phyloP scores from a whole-genome alignment of 176 grass and related monocot genomes.

The Eleusine coracana region DNA sequence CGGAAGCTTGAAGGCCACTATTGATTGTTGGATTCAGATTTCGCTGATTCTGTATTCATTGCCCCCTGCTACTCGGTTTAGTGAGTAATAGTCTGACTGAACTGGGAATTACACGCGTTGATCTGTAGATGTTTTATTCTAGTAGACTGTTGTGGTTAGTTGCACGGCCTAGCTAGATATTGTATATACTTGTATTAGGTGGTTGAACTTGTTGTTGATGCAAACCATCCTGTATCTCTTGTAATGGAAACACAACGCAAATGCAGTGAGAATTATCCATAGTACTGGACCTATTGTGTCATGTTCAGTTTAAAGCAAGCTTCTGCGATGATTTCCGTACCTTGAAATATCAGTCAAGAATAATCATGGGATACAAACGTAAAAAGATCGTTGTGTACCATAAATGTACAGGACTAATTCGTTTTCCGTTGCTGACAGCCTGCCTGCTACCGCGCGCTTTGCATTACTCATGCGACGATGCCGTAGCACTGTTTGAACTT shows the following conservation, averaged over 20 bases:
- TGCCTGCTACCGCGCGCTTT: no score
- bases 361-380: no score
- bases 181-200: constrained; percentile 29
- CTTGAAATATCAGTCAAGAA: no score
- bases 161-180: background rate
- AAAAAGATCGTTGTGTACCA: no score
- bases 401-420: no score
- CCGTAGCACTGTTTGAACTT: no score
- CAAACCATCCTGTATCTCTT: background rate
- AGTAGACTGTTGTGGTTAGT: background rate
- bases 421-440: no score
- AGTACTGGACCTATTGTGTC: background rate
- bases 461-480: no score
- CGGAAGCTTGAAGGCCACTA: background rate
- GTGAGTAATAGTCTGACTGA: constrained; percentile 12
- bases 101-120: background rate
- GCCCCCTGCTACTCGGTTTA: background rate
- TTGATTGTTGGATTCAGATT: constrained; percentile 14
- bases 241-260: constrained; percentile 5
- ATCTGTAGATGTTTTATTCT: constrained; percentile 19
- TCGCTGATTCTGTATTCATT: constrained; percentile 28
- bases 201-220: constrained; percentile 30
- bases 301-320: background rate
- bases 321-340: no score
- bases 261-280: background rate